Percentiles rank a stretch among this genome's conserved stretches.
Conservation (phyloP, 768 basidiomycete genomes). For the Cystobasidium ongulense region DNA sequence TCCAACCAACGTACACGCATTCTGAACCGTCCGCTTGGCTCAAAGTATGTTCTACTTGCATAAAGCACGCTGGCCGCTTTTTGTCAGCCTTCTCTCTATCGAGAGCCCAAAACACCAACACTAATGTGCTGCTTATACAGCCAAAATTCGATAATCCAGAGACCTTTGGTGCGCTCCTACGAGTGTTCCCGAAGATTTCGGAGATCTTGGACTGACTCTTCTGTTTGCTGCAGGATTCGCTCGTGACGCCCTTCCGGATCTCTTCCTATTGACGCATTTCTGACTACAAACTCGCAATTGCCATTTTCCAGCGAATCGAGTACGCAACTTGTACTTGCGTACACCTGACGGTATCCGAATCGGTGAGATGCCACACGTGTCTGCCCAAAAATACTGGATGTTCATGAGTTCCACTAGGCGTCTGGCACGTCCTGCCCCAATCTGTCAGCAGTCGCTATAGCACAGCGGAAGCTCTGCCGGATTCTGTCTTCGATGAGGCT, state of each 20-base stretch:
- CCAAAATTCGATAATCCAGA: constrained; percentile 15
- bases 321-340: constrained; percentile 7
- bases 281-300: neutral
- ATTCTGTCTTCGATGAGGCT: constrained; percentile 1
- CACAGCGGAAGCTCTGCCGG: neutral
- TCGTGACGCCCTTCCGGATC: neutral
- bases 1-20: neutral
- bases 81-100: neutral
- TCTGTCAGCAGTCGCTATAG: neutral
- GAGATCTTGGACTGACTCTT: neutral
- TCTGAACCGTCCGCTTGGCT: neutral
- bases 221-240: constrained; percentile 2
- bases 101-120: neutral
- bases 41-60: constrained; percentile 3
- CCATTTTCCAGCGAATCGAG: neutral
- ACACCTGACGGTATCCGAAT: neutral
- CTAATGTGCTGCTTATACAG: neutral
- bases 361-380: neutral
- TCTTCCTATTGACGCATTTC: neutral
- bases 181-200: neutral
- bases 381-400: neutral
- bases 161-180: neutral
- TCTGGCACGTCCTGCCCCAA: constrained; percentile 2
- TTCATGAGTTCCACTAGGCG: neutral
- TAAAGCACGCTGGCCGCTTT: constrained; percentile 13